A percentile compares a stretch with the other conserved stretches of the same genome.
Evolutionary conservation across 2,329 filamentous ascomycete genomes (phyloP).

Genomic region (Anisogramma anomala): DNA sequence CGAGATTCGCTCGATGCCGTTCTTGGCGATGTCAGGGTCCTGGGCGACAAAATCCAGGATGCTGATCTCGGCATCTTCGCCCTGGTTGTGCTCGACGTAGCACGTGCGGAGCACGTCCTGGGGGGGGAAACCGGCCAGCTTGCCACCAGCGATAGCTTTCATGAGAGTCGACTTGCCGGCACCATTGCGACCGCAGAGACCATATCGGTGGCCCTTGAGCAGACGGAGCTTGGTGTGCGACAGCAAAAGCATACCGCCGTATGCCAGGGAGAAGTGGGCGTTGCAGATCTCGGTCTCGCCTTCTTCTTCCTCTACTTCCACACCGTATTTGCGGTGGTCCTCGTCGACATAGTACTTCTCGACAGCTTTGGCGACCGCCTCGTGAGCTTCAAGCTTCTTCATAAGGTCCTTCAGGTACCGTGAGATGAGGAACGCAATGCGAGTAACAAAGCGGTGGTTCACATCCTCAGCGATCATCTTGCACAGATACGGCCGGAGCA

Average conservation of each 20-base stretch:
- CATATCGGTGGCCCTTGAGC: conserved; percentile 93
- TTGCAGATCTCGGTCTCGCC: conserved; percentile 96
- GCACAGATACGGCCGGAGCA: conserved; percentile 62
- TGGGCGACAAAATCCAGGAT: conserved; percentile 89
- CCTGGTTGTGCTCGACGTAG: conserved; percentile 98
- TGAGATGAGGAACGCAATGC: conserved; percentile 56
- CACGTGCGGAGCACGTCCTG: conserved; percentile 89
- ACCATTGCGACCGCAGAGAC: conserved; percentile 92
- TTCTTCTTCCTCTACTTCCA: conserved; percentile 75
- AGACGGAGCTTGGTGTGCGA: conserved; percentile 92
- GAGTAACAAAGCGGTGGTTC: conserved; percentile 66
- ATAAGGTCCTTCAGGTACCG: conserved; percentile 69
- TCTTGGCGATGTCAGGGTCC: conserved; percentile 72
- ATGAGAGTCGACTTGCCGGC: conserved; percentile 98
- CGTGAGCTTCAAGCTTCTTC: conserved; percentile 44
- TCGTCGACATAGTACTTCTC: conserved; percentile 70
- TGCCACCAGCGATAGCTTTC: conserved; percentile 89
- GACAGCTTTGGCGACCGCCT: conserved; percentile 60
- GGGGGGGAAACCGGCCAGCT: conserved; percentile 90
- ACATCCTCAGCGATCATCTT: conserved; percentile 80
- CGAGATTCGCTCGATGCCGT: conserved; percentile 68
- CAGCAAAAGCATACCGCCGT: conserved; percentile 92
- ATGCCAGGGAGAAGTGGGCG: conserved; percentile 91
- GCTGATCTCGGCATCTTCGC: conserved; percentile 90
- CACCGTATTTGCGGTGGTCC: conserved; percentile 77